phyloP scores from a whole-genome alignment of 371 early-diverging fungal species.

The Mortierella sp. region DNA sequence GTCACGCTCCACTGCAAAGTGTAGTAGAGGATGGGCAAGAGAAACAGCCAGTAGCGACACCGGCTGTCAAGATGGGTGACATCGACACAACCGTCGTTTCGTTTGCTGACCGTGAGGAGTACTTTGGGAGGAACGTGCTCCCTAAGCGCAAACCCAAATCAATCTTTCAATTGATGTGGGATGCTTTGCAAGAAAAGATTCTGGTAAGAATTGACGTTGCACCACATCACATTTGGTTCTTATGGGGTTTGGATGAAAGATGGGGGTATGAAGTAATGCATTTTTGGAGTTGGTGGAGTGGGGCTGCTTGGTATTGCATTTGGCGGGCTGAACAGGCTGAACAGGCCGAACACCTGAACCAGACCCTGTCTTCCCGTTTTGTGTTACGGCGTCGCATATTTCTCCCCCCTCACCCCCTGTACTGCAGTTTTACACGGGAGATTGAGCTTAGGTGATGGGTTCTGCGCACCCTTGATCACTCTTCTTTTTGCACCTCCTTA shows the following conservation, averaged over 20 bases:
- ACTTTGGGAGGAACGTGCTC: conserved; percentile 74
- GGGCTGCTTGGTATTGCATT: too few relatives aligned
- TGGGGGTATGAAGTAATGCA: too few relatives aligned
- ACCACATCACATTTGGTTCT: neutral
- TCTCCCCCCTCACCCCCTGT: too few relatives aligned
- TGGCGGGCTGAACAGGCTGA: too few relatives aligned
- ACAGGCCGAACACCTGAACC: too few relatives aligned
- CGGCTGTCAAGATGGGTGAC: conserved; percentile 6
- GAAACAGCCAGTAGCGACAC: conserved; percentile 24
- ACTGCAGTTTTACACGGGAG: too few relatives aligned
- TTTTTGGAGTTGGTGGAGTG: too few relatives aligned
- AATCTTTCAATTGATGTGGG: conserved; percentile 80
- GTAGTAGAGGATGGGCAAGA: conserved; percentile 18
- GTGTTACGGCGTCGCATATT: too few relatives aligned
- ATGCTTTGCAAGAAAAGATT: conserved; percentile 88
- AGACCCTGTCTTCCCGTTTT: too few relatives aligned
- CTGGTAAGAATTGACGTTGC: conserved; percentile 60
- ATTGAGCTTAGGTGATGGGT: too few relatives aligned
- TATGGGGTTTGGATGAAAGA: neutral
- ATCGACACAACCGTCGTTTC: conserved; percentile 13
- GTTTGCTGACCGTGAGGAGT: conserved; percentile 51
- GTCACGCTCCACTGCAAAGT: conserved; percentile 11
- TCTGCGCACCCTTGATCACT: too few relatives aligned
- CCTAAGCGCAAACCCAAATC: conserved; percentile 75
- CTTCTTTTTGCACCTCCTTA: too few relatives aligned